Evolutionary conservation across 2,329 filamentous ascomycete species (phyloP), one percentile per base, ranked within the genome.

Genomic region (Leptographium wingfieldii): DNA sequence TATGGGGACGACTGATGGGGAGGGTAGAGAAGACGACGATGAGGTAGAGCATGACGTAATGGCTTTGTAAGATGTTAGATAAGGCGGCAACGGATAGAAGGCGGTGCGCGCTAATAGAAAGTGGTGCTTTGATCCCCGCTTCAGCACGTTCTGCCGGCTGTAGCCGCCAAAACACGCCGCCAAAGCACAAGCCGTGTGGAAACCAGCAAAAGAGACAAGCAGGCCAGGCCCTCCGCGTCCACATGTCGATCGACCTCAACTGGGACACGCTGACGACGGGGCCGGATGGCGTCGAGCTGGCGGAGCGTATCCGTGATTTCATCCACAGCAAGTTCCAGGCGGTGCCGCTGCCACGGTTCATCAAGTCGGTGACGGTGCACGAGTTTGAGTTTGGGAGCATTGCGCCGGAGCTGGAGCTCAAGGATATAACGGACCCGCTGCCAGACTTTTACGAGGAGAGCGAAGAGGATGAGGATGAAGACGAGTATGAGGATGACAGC

Each of bases 171-270:
- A 53, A 22, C 22, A 31, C 29, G 29, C 29, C 29, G 29, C 7
- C 29, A 31, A 31, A 31, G 29, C 29, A 31, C 5, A 31, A 31
- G 29, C 29, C 29, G 29, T 31, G 29, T 7, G 29, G 7, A 7
- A 31, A 31, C 29, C 29, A 31, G 29, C 5, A 35, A 35, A 35
- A 35, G 33, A 35, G 33, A 35, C 33, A 35, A 35, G 6, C 5
- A 10, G 33, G 6, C 33, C 33, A 35, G 33, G 22, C 22, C 29
- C 29, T 31, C 29, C 29, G 29, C 11, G 7, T 4, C 49, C 49
- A 31, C 62, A 99, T 99, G 94, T 97, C 94, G 67, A 92, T 99
- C 77, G 92, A 97, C 70, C 87, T 99, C 71, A 91, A 95, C 74
- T 99, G 94, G 94, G 87, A 94, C 69, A 88, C 87, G 63, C 83